Evolutionary conservation across 2,329 filamentous ascomycete species (phyloP), one percentile per base, ranked within the genome.

Genomic region (Aspergillus sp.): DNA sequence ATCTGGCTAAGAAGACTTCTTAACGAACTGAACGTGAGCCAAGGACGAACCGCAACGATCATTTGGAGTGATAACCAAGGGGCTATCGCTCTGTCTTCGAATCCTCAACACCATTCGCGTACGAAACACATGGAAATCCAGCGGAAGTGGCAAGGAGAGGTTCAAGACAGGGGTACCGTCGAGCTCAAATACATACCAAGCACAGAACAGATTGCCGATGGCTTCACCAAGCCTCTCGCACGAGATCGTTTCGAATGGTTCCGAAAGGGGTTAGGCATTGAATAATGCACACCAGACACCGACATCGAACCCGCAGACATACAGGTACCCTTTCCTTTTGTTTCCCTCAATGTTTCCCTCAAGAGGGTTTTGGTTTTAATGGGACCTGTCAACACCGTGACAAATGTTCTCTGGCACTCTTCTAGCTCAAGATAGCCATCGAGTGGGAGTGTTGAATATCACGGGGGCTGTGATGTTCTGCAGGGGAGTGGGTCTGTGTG

Each of bases 1-100:
- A 47, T 36, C 45, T 47, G 45, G 45, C 16, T 47, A 29, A 34
- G 45, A 47, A 47, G 45, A 13, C 45, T 47, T 17, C 29, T 47
- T 10, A 34, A 47, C 20, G 45, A 47, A 16, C 17, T 47, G 16
- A 47, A 34, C 45, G 36, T 36, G 45, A 36, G 29, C 29, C 25
- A 47, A 20, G 16, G 45, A 20, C 17, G 6, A 47, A 7, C 25
- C 16, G 31, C 45, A 2, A 47, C 16, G 31, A 34, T 47, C 25
- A 36, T 47, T 21, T 47, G 45, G 2, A 25, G 45, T 20, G 44
- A 47, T 25, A 47, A 47, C 45, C 29, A 47, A 36, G 31, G 45
- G 36, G 45, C 38, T 34, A 45, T 45, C 23, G 43, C 43, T 5
- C 43, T 45, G 43, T 29, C 43, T 2, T 45, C 43, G 43, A 45